Evolutionary conservation across 2,329 filamentous ascomycete genomes (phyloP), one percentile per base, ranked within the genome.

Genomic region (Fusarium falciforme): DNA sequence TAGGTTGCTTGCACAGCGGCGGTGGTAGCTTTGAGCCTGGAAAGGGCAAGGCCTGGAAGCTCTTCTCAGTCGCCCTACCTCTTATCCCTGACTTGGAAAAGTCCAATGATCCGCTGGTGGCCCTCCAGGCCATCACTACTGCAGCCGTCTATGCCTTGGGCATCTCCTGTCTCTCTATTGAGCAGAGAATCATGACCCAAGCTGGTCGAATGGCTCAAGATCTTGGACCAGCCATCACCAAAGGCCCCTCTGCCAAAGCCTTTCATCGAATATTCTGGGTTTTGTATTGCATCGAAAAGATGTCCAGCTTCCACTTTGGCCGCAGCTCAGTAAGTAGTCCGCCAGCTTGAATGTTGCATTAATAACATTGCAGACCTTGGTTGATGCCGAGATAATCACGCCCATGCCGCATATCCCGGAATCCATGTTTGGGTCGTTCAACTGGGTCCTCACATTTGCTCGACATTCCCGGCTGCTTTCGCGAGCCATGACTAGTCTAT

Each of bases 11-110:
- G 3, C 54, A 73, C 8, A 69, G 67, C 3, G 71, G 73, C 0
- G 73, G 73, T 1, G 75, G 75, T 0, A 73, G 67, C 35, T 77
- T 77, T 14, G 75, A 77, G 9, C 71, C 75, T 10, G 75, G 75
- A 0, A 76, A 76, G 5, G 75, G 75, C 25, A 62, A 61, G 0
- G 75, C 75, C 1, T 77, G 75, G 75, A 57, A 75, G 4, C 10
- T 77, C 0, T 74, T 77, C 16, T 77, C 68, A 0, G 35, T 76
- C 6, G 64, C 75, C n/a, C 17, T 77, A 2, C 47, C 64, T 2
- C 35, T 68, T 1, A 54, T 76, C 1, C 73, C 71, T 1, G 38
- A 64, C 10, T 27, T 77, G 2, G 44, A 57, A 1, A 68, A 70
- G 25, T 54, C 65, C 0, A 25, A 61, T 1, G 68, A 70, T 12